These are phyloP conservation scores for Citrus maxima DNA, from an alignment of 345 rosid genomes.

Conservation along the genomic window DNA sequence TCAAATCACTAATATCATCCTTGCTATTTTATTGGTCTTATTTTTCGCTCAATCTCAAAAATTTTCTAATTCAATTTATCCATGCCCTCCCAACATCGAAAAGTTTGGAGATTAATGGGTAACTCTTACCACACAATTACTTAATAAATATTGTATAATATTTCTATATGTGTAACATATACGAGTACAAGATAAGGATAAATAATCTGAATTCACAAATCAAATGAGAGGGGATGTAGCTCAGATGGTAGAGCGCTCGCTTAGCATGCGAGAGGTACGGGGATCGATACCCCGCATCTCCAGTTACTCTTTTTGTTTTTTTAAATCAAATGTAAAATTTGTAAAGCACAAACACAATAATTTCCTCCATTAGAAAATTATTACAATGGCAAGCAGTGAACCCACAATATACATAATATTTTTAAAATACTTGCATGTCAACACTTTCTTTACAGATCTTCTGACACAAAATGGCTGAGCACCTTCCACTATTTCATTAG, in stretches of 20 bases:
- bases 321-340: not conserved
- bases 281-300: not conserved
- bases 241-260: constrained; percentile 75
- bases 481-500: constrained; percentile 27
- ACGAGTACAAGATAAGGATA: accelerated
- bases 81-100: not conserved
- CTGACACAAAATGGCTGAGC: not conserved
- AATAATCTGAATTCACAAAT: too few relatives aligned
- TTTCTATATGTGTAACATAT: too few relatives aligned
- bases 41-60: not conserved
- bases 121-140: not conserved
- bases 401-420: not conserved
- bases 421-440: not conserved
- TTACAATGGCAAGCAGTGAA: not conserved
- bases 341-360: not conserved
- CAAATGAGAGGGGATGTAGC: constrained; percentile 40
- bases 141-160: too few relatives aligned
- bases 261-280: constrained; percentile 60
- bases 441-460: constrained; percentile 6
- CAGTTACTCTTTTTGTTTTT: too few relatives aligned
- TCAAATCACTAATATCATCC: not conserved
- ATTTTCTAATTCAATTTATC: not conserved
- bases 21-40: not conserved
- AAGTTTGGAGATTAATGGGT: not conserved
- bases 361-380: not conserved